Evolutionary conservation across 2,329 filamentous ascomycete species (phyloP).

Genomic region (Pestalotiopsis sp.): DNA sequence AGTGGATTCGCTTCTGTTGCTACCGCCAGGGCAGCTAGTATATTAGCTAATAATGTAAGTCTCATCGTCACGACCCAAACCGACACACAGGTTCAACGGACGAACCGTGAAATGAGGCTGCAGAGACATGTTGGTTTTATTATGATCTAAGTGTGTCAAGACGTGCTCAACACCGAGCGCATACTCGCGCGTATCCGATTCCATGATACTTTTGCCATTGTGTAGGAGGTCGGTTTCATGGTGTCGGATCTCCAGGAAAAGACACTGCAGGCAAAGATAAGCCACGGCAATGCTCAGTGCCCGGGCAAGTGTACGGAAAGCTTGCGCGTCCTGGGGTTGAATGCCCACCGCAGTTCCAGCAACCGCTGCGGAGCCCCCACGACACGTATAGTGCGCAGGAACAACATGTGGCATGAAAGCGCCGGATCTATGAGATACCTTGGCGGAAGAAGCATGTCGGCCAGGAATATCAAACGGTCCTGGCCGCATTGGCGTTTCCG

Average conservation of each 20-base stretch:
- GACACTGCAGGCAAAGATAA: background rate
- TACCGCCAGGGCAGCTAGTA: constrained; percentile 34
- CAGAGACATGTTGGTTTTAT: background rate
- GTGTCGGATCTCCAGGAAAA: background rate
- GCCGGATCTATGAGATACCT: background rate
- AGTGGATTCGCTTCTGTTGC: constrained; percentile 26
- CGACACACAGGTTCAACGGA: background rate
- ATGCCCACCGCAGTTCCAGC: background rate
- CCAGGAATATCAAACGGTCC: constrained; percentile 18
- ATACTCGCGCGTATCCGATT: background rate
- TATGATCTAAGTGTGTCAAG: background rate
- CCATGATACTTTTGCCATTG: background rate
- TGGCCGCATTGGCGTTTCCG: constrained; percentile 18
- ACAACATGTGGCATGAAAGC: background rate
- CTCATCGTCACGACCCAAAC: constrained; percentile 21
- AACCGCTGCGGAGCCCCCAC: background rate
- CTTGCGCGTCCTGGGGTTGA: background rate
- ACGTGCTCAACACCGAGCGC: background rate
- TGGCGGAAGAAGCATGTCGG: constrained; percentile 10
- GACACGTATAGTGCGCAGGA: background rate
- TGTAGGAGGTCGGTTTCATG: constrained; percentile 14
- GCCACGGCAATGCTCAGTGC: background rate
- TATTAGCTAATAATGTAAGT: constrained; percentile 21
- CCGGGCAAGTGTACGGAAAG: background rate
- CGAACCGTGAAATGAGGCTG: background rate